Percentiles rank a stretch among this genome's conserved stretches.
phyloP scores from a whole-genome alignment of 306 rosid species.

The Notholithocarpus densiflorus region DNA sequence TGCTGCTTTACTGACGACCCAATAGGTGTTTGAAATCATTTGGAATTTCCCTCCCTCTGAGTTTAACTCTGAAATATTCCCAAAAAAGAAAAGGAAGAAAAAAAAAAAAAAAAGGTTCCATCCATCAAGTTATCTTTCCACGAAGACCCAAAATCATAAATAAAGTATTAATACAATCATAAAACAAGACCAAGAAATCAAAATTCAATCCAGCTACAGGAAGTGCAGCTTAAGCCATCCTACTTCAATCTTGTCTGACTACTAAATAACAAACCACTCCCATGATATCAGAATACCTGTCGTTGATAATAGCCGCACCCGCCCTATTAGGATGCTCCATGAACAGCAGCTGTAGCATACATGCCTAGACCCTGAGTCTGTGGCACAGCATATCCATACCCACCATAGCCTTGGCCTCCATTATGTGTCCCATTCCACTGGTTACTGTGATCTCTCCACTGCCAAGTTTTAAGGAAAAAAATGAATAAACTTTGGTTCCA shows the following conservation, averaged over 20 bases:
- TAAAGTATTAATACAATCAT: conserved; percentile 36
- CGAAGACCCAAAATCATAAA: conserved; percentile 47
- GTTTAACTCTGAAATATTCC: no score
- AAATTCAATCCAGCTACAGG: conserved; percentile 50
- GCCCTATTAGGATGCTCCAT: conserved; percentile 61
- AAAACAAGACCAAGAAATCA: conserved; percentile 16
- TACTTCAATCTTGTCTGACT: conserved; percentile 29
- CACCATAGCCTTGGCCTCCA: conserved; percentile 61
- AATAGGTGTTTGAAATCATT: not conserved
- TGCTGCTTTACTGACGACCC: not conserved
- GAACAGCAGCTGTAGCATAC: conserved; percentile 61
- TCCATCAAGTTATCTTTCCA: conserved; percentile 30
- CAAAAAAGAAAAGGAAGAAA: not conserved
- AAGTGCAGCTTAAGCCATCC: conserved; percentile 49
- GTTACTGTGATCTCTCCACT: conserved; percentile 82
- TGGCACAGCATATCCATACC: conserved; percentile 52
- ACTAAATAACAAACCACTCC: conserved; percentile 25
- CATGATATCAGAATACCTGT: conserved; percentile 25
- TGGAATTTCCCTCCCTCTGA: not conserved
- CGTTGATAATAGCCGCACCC: conserved; percentile 5
- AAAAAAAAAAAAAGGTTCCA: conserved; percentile 16
- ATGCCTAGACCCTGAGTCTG: conserved; percentile 69
- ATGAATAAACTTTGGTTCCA: not conserved
- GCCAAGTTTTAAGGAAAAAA: conserved; percentile 24
- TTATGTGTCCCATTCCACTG: conserved; percentile 66